phyloP scores from a whole-genome alignment of 805 yeast genomes.

The Kuraishia piskuri region DNA sequence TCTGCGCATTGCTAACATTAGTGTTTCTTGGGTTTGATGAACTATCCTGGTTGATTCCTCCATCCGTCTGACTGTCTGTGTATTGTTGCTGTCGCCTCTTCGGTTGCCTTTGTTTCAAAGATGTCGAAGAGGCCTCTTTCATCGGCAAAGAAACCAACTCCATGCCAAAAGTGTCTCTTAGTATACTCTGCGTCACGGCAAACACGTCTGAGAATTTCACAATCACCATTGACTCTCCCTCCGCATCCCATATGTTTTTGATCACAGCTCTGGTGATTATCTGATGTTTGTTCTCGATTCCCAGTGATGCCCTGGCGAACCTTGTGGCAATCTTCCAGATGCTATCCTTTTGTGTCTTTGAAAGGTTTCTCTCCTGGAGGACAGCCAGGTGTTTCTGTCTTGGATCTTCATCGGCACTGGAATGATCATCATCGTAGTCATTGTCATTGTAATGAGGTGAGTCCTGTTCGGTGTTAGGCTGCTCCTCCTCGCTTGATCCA shows the following conservation, averaged over 20 bases:
- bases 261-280: conserved; percentile 16
- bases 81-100: conserved; percentile 1
- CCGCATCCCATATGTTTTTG: conserved; percentile 19
- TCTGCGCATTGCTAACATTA: conserved; percentile 7
- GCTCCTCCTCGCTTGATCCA: too few species aligned
- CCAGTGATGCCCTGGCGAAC: conserved; percentile 18
- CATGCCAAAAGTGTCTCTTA: conserved; percentile 15
- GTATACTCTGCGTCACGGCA: conserved; percentile 8
- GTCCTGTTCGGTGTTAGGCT: too few species aligned
- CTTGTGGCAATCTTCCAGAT: conserved; percentile 14
- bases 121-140: too few species aligned
- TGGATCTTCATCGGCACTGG: too few species aligned
- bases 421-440: too few species aligned
- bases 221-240: conserved; percentile 10
- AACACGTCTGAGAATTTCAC: conserved; percentile 13
- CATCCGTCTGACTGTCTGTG: neutral
- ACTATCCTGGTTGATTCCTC: too few species aligned
- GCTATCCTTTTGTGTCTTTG: too few species aligned
- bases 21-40: too few species aligned
- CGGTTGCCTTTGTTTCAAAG: neutral
- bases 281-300: conserved; percentile 18
- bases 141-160: conserved; percentile 10
- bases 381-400: too few species aligned
- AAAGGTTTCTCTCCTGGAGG: too few species aligned
- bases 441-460: too few species aligned